A percentile compares a stretch with the other conserved stretches of the same genome.
Evolutionary conservation across 2,329 filamentous ascomycete genomes (phyloP).

Genomic region (Aspergillus versicolor): DNA sequence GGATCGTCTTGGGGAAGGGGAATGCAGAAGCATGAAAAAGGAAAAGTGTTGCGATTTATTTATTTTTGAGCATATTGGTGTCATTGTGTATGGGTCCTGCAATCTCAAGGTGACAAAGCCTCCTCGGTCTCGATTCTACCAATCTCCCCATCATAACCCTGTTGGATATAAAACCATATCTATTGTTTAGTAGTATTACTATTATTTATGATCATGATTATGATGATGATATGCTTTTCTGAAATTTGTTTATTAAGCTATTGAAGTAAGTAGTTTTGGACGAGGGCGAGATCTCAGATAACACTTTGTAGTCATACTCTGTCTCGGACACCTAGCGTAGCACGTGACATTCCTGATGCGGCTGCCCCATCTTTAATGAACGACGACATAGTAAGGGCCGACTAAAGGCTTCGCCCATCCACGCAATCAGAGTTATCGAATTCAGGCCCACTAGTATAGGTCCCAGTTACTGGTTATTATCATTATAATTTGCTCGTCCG

Average conservation of each 20-base stretch:
- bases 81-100: slow-evolving; percentile 2
- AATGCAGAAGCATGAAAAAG: slow-evolving; percentile 21
- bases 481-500: neutral
- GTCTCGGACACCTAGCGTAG: neutral
- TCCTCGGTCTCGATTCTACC: neutral
- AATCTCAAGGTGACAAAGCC: neutral
- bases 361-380: slow-evolving; percentile 4
- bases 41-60: slow-evolving; percentile 22
- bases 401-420: neutral
- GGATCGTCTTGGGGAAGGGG: slow-evolving; percentile 39
- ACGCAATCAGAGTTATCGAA: neutral
- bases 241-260: neutral
- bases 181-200: slow-evolving; percentile 17
- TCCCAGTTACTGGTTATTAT: neutral
- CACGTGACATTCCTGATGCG: slow-evolving; percentile 19
- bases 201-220: slow-evolving; percentile 11
- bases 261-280: too few species aligned
- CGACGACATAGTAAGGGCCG: slow-evolving; percentile 1
- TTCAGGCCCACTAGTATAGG: neutral
- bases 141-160: slow-evolving; percentile 11
- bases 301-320: neutral
- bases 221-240: neutral
- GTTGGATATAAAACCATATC: slow-evolving; percentile 19
- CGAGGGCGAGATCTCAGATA: too few species aligned
- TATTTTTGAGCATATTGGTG: slow-evolving; percentile 17